Evolutionary conservation across 257 asterid genomes (phyloP), one percentile per base, ranked within the genome.

Genomic region (Solanum chiquidenum): DNA sequence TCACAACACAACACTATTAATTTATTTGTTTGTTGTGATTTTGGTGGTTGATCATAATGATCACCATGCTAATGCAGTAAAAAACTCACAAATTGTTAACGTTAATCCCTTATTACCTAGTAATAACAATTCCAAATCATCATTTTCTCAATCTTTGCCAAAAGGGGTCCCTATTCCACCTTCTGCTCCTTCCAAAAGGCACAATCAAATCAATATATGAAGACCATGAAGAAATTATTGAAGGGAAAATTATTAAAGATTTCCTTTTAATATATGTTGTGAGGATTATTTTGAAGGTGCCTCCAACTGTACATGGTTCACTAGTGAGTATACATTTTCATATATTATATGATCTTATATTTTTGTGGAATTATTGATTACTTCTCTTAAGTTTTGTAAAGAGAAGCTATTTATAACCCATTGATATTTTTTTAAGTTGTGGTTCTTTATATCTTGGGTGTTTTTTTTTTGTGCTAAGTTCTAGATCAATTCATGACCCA

Each of bases 181-280:
- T 82, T 82, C 85, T 49, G 85, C 85, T 49, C 85, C 85, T 82
- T 82, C 85, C 44, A 49, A 82, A 82, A 82, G 69, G 29, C 85
- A 82, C 85, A 82, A 82, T 82, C 44, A 31, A 46, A 82, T 82
- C 69, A 82, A 82, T 33, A 33, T 44, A 38, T 46, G 55, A 49
- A 49, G 4, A 27, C 85, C 68, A 5, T 82, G 42, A 82, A 10
- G 38, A 80, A 73, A 20, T 73, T 35, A 80, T 44, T 80, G 40
- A 46, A 80, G 29, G 27, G 27, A 34, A 29, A 44, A 55, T 55
- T 44, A 44, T 42, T 25, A 3, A 18, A 20, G 0, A 75, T 12
- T 37, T 75, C 31, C 29, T 62, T 10, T n/a, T 12, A 62, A 75
- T 37, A 23, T 37, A 38, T 37, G 31, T 71, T 71, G 77, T 71